Evolutionary conservation across 441 rosid genomes (phyloP), one percentile per base, ranked within the genome.

Genomic region (Hura crepitans): DNA sequence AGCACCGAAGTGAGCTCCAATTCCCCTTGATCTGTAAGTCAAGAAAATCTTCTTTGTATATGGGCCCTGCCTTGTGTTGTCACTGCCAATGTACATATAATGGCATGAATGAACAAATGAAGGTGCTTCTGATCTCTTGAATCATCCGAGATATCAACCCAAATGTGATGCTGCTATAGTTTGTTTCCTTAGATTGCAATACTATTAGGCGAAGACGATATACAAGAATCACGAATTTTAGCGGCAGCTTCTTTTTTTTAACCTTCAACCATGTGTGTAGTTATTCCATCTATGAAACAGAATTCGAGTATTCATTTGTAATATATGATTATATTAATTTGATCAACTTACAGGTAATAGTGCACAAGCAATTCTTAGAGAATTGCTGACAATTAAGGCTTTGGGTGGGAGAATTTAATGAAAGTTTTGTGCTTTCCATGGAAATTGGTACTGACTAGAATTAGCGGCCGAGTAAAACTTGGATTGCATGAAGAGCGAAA

Each of bases 1-100:
- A 89, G 97, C 85, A 94, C 82, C 1, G 99, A 94, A 76, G 94
- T 89, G 45, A 89, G 88, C 80, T 94, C 96, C 56, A 79, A 76
- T 80, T 89, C 88, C 42, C 85, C 86, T 66, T 89, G 82, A 85
- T 71, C 15, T 35, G n/a, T n/a, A n/a, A n/a, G n/a, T n/a, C n/a
- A n/a, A 46, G 30, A 64, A 53, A 68, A 60, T 62, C 64, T 49
- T 65, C n/a, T n/a, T n/a, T 72, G 77, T 75, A 70, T 39, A 69
- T 69, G 72, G 66, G 73, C 65, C 64, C 51, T 31, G 46, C n/a
- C n/a, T 18, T 58, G 28, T 31, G 13, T 5, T 25, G 20, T 56
- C 55, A 51, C 45, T 62, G 60, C 66, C 66, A 43, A 25, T 81
- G 84, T 82, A 79, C 72, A 84, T 83, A 83, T 53, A 60, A 60